These are phyloP conservation scores for Dothiorella sarmentorum DNA, from an alignment of 2,329 filamentous ascomycete species.

Conservation along the genomic window DNA sequence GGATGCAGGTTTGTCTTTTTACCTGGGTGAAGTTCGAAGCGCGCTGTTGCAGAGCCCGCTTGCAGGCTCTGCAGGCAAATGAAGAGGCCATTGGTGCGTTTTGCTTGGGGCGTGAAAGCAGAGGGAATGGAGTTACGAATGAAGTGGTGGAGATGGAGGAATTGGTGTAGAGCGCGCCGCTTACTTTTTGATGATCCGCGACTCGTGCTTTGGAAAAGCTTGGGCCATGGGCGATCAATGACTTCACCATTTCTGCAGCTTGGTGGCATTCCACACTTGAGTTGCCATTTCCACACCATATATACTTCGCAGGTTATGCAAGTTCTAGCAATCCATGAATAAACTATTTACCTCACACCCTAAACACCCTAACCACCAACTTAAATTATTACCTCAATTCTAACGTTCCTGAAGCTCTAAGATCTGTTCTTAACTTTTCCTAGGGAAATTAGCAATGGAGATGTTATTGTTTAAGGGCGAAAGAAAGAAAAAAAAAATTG, in stretches of 20 bases:
- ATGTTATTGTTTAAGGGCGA: too few relatives aligned
- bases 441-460: too few relatives aligned
- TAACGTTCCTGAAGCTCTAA: too few relatives aligned
- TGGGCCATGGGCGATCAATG: slow-evolving; percentile 29
- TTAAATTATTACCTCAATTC: too few relatives aligned
- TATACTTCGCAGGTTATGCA: too few relatives aligned
- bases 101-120: background rate
- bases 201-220: slow-evolving; percentile 30
- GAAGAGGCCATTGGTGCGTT: slow-evolving; percentile 32
- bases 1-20: slow-evolving; percentile 19
- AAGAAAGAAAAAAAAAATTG: too few relatives aligned
- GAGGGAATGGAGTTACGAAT: background rate
- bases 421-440: too few relatives aligned
- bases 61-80: slow-evolving; percentile 37
- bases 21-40: slow-evolving; percentile 3
- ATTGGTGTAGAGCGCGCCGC: slow-evolving; percentile 6
- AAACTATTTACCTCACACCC: too few relatives aligned
- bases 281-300: background rate
- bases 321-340: too few relatives aligned
- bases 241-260: slow-evolving; percentile 30
- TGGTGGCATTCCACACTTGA: background rate
- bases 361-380: too few relatives aligned
- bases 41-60: slow-evolving; percentile 25
- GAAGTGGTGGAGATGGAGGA: slow-evolving; percentile 7
- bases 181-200: slow-evolving; percentile 19